Evolutionary conservation across 2,329 filamentous ascomycete genomes (phyloP).

Genomic region (Beauveria australis): DNA sequence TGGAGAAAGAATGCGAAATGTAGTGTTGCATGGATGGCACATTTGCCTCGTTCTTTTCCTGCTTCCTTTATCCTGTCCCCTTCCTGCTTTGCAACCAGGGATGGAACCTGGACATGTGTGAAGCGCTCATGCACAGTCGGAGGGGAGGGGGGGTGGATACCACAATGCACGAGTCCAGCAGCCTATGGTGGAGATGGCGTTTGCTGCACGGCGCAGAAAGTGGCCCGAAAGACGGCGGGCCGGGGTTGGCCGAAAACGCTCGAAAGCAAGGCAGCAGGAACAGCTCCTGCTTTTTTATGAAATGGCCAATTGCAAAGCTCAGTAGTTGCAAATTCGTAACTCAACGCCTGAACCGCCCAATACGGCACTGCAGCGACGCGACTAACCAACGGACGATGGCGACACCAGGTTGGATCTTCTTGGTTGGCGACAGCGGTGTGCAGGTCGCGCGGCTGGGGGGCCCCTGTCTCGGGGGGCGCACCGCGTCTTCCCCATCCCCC

Average conservation of each 20-base stretch:
- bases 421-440: conserved; percentile 14
- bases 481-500: conserved; percentile 18
- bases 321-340: conserved; percentile 21
- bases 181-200: conserved; percentile 13
- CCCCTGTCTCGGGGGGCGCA: conserved; percentile 13
- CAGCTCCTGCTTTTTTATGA: conserved; percentile 39
- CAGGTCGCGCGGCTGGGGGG: background rate
- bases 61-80: conserved; percentile 3
- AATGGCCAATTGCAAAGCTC: conserved; percentile 39
- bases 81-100: background rate
- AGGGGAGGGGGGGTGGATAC: background rate
- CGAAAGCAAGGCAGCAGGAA: conserved; percentile 43
- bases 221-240: conserved; percentile 11
- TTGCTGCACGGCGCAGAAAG: conserved; percentile 7
- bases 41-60: conserved; percentile 10
- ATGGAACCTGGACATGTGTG: background rate
- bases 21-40: background rate
- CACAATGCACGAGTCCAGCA: conserved; percentile 4
- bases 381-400: conserved; percentile 24
- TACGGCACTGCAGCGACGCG: conserved; percentile 38
- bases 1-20: background rate
- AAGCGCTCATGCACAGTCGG: conserved; percentile 7
- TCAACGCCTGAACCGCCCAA: conserved; percentile 42
- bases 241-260: conserved; percentile 36
- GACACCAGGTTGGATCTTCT: conserved; percentile 9